These are phyloP conservation scores for Backusella parvicylindrica DNA, from an alignment of 192 early-diverging fungal species.

Conservation along the genomic window DNA sequence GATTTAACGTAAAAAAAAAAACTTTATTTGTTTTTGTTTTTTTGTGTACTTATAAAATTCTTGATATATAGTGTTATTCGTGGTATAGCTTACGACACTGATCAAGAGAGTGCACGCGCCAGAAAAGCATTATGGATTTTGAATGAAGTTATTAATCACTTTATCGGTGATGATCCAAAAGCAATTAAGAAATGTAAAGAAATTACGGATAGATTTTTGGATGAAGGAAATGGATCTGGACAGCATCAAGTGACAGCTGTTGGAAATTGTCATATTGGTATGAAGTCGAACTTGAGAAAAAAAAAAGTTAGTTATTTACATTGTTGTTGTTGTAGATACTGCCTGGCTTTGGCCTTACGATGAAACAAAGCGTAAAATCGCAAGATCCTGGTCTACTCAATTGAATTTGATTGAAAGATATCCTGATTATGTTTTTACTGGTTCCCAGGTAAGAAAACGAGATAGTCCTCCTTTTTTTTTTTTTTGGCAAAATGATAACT, in stretches of 20 bases:
- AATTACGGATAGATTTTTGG: slow-evolving; percentile 65
- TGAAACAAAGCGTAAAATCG: slow-evolving; percentile 95
- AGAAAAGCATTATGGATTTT: slow-evolving; percentile 76
- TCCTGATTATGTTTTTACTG: slow-evolving; percentile 87
- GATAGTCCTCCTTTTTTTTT: background rate
- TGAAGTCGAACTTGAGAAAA: slow-evolving; percentile 14
- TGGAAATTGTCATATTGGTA: slow-evolving; percentile 75
- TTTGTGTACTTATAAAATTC: background rate
- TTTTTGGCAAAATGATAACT: background rate
- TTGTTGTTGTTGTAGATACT: slow-evolving; percentile 50
- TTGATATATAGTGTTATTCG: slow-evolving; percentile 56
- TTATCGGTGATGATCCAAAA: slow-evolving; percentile 46
- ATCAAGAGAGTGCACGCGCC: slow-evolving; percentile 61
- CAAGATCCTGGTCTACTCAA: slow-evolving; percentile 80
- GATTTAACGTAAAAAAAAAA: slow-evolving; percentile 58
- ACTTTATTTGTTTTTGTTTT: background rate
- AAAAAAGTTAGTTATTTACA: slow-evolving; percentile 37
- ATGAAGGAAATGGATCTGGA: slow-evolving; percentile 46
- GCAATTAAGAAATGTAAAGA: slow-evolving; percentile 37
- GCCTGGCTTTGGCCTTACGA: slow-evolving; percentile 98
- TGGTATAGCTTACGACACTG: slow-evolving; percentile 69
- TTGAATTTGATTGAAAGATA: slow-evolving; percentile 79
- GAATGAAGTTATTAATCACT: slow-evolving; percentile 77
- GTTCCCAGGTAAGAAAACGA: slow-evolving; percentile 62
- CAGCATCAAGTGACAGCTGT: slow-evolving; percentile 82